phyloP scores from a whole-genome alignment of 768 basidiomycete species.

The Calocybe cyanea region DNA sequence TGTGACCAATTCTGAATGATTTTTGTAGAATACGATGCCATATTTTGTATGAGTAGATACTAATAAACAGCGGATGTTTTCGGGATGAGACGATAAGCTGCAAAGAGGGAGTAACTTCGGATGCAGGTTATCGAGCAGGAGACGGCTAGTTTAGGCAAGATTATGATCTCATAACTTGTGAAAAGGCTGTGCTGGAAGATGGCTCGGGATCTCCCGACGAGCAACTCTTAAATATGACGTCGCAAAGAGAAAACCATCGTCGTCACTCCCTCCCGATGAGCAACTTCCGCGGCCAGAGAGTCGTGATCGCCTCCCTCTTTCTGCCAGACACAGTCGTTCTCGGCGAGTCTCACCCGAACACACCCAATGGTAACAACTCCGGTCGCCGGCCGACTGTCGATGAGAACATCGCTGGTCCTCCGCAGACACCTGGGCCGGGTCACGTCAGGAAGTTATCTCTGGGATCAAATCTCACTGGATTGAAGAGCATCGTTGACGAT shows the following conservation, averaged over 20 bases:
- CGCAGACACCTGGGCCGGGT: slow-evolving; percentile 8
- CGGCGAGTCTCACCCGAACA: slow-evolving; percentile 51
- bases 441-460: slow-evolving; percentile 22
- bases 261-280: slow-evolving; percentile 55
- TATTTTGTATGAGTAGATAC: slow-evolving; percentile 45
- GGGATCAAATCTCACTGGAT: slow-evolving; percentile 23
- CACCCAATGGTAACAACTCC: slow-evolving; percentile 31
- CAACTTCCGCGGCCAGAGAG: slow-evolving; percentile 68
- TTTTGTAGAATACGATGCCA: slow-evolving; percentile 44
- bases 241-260: too few relatives aligned
- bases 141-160: too few relatives aligned
- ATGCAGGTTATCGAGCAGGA: too few relatives aligned
- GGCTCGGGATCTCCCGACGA: too few relatives aligned
- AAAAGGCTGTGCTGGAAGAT: too few relatives aligned
- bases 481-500: slow-evolving; percentile 78
- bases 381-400: slow-evolving; percentile 21
- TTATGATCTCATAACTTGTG: too few relatives aligned
- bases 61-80: too few relatives aligned
- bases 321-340: slow-evolving; percentile 70
- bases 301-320: slow-evolving; percentile 82
- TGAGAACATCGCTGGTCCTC: slow-evolving; percentile 13
- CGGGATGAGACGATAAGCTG: too few relatives aligned
- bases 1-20: not conserved
- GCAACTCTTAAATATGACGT: too few relatives aligned
- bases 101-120: too few relatives aligned